Conservation (phyloP, 495 filamentous ascomycete species). For the Hypoxylon cercidicola region DNA sequence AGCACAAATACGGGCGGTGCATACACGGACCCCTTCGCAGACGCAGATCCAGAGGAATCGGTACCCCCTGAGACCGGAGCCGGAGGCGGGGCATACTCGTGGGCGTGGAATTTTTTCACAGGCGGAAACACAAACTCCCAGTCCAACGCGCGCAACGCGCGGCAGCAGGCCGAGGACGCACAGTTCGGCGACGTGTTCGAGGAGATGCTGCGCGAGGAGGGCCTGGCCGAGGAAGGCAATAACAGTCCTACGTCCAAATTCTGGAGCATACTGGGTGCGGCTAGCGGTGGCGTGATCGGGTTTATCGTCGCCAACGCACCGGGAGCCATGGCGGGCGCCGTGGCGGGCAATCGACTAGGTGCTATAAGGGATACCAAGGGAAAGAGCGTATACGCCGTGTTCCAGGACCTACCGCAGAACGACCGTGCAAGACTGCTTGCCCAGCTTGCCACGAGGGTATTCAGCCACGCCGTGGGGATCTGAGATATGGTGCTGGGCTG, state of each 20-base stretch:
- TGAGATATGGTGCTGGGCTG: constrained; percentile 26
- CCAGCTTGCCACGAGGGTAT: constrained; percentile 78
- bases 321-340: constrained; percentile 87
- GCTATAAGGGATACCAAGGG: constrained; percentile 88
- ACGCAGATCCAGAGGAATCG: constrained; percentile 66
- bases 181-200: constrained; percentile 95
- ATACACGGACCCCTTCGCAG: constrained; percentile 62
- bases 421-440: constrained; percentile 82
- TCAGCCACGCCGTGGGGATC: constrained; percentile 64
- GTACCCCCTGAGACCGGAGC: constrained; percentile 55
- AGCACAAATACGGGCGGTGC: constrained; percentile 46
- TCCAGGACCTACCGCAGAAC: constrained; percentile 80
- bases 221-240: constrained; percentile 71
- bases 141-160: constrained; percentile 30
- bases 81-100: constrained; percentile 48
- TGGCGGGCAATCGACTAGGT: constrained; percentile 90
- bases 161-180: constrained; percentile 64
- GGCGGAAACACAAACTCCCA: constrained; percentile 35
- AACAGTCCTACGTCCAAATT: constrained; percentile 74
- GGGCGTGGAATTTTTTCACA: constrained; percentile 64
- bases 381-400: constrained; percentile 95
- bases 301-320: constrained; percentile 95
- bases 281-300: constrained; percentile 89
- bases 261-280: constrained; percentile 85
- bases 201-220: constrained; percentile 97